Base-by-base conservation (phyloP, 768 basidiomycete genomes). In the Tephrocybe rancida region DNA sequence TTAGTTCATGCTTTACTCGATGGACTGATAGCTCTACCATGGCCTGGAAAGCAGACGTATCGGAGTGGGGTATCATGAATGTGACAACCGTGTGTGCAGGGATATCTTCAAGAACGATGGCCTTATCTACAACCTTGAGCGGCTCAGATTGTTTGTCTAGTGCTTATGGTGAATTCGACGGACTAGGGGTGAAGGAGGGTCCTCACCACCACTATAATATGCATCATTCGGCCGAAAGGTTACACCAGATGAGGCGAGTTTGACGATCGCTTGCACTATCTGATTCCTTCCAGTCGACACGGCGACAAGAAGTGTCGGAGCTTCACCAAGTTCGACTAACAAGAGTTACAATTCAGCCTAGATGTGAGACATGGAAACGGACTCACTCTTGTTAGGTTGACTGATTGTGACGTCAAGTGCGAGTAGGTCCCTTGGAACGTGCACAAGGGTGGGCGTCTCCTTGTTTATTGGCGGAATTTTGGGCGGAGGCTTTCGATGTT, bases 271-370 rank as follows among this genome's bases (percentile, higher is more conserved):
- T 53, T 74, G 75, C 4, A 72, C 66, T n/a, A 90, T 62, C 21
- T 80, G 68, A 62, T 94, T 94, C 37, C 87, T 78, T 10, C 92
- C 88, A 10, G 86, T 84, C 14, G 75, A 80, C n/a, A 94, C 47
- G 3, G 73, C 70, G 26, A 90, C 69, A 52, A 80, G 73, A 16
- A 91, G 67, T 22, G 68, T 76, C 11, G 85, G 74, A 10, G 78
- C 70, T 53, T 75, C 73, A 24, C 86, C 88, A 14, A 92, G 81
- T 64, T 86, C 80, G 55, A 90, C 90, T 92, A 48, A 7, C 43
- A 24, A 57, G 24, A 16, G 35, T 29, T 27, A 48, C 22, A 47
- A 13, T 32, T 13, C 5, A 46, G 22, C 8, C 11, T 37, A 13
- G 22, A 18, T 24, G 22, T 11, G 13, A 7, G 16, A 38, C 18